Base-by-base conservation (phyloP, 495 filamentous ascomycete genomes). In the Aspergillus ellipticus region DNA sequence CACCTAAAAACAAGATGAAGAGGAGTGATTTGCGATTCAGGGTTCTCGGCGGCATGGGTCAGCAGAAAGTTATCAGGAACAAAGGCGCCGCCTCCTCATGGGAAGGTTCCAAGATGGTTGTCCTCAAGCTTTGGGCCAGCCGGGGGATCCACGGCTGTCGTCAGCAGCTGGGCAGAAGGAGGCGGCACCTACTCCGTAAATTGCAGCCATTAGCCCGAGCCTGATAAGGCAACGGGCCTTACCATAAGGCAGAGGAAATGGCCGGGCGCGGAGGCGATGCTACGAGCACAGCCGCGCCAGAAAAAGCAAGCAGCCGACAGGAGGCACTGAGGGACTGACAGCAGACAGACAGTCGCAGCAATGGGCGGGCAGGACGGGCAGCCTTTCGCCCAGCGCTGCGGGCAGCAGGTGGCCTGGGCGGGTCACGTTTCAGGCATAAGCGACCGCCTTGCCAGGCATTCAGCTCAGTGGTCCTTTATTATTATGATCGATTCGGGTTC, bases 341-440 rank as follows among this genome's bases (percentile, higher is more conserved):
- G n/a, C n/a, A n/a, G n/a, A n/a, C n/a, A n/a, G n/a, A n/a, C n/a
- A n/a, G n/a, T n/a, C n/a, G n/a, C n/a, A n/a, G n/a, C n/a, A n/a
- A n/a, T n/a, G n/a, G n/a, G n/a, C n/a, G n/a, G n/a, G n/a, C n/a
- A n/a, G n/a, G n/a, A n/a, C n/a, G n/a, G 33, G 53, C 43, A 41
- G 54, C 55, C 53, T 49, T 46, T 56, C 52, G 49, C 35, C 37
- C 17, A 15, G 11, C 35, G 53, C 35, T 58, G 35, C 42, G 49
- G 43, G 22, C 56, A 47, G 6, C 35, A n/a, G 33, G 46, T 54
- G 55, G 55, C 39, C 50, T 24, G 31, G 48, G 60, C 60, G 57
- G 57, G 57, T 64, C 61, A 64, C 61, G 57, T 60, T 60, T 58
- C 28, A 35, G 37, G 58, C 17, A 55, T 61, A 61, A 61, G 61